Evolutionary conservation across 1,284 basidiomycete species (phyloP).

Genomic region (Austroboletus novae-zelandiae): DNA sequence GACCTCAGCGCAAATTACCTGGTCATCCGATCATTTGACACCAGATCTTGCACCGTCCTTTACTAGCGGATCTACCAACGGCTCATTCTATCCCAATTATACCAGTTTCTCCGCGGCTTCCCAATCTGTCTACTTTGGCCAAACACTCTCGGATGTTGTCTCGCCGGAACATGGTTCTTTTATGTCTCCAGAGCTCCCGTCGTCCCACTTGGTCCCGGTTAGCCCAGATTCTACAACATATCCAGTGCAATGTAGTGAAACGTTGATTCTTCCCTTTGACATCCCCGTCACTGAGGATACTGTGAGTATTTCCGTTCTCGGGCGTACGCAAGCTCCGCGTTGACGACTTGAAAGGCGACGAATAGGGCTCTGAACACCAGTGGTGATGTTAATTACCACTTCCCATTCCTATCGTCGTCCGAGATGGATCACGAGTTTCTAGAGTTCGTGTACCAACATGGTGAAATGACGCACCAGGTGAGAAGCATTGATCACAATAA

Average conservation of each 20-base stretch:
- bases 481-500: too few relatives aligned
- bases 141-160: not conserved
- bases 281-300: not conserved
- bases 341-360: slow-evolving; percentile 2
- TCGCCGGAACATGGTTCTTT: not conserved
- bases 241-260: too few relatives aligned
- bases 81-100: not conserved
- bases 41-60: not conserved
- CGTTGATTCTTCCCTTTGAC: not conserved
- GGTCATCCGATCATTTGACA: not conserved
- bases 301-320: slow-evolving; percentile 3
- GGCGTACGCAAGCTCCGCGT: not conserved
- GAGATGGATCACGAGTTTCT: too few relatives aligned
- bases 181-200: too few relatives aligned
- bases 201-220: too few relatives aligned
- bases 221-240: too few relatives aligned
- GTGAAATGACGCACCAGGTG: too few relatives aligned
- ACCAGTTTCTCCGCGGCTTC: not conserved
- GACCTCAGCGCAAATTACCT: not conserved
- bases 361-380: not conserved
- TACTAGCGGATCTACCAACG: not conserved
- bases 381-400: not conserved
- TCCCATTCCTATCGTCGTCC: not conserved
- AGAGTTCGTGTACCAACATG: too few relatives aligned
- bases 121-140: not conserved